These are phyloP conservation scores for Fraxinus quadrangulata DNA, from an alignment of 257 asterid species.

Conservation along the genomic window DNA sequence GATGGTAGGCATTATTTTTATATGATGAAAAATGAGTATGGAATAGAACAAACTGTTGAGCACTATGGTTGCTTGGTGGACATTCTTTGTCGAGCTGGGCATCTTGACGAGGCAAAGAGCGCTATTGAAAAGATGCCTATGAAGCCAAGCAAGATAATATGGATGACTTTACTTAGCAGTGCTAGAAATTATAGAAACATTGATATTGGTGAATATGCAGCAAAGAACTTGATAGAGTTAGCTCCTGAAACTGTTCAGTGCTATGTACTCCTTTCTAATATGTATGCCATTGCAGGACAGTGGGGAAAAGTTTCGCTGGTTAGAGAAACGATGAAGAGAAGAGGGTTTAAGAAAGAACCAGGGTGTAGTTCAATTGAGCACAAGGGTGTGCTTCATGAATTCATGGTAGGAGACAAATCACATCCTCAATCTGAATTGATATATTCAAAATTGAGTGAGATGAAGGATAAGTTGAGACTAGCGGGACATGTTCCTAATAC, in stretches of 20 bases:
- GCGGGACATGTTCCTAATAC: slow-evolving; percentile 20
- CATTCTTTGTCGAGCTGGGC: slow-evolving; percentile 22
- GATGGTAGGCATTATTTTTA: slow-evolving; percentile 18
- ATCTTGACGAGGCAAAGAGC: slow-evolving; percentile 21
- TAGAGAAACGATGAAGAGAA: slow-evolving; percentile 23
- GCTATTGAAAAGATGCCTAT: slow-evolving; percentile 11
- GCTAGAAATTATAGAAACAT: slow-evolving; percentile 12
- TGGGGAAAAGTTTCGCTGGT: slow-evolving; percentile 19
- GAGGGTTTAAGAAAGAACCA: slow-evolving; percentile 16
- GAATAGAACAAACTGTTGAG: slow-evolving; percentile 20
- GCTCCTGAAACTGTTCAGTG: slow-evolving; percentile 13
- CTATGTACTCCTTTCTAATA: slow-evolving; percentile 24
- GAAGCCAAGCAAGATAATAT: slow-evolving; percentile 4
- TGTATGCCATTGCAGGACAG: slow-evolving; percentile 17
- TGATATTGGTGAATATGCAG: slow-evolving; percentile 27
- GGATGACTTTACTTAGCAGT: slow-evolving; percentile 22
- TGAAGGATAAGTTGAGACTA: slow-evolving; percentile 12
- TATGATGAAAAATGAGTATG: slow-evolving; percentile 21
- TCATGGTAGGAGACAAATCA: slow-evolving; percentile 24
- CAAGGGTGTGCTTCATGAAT: slow-evolving; percentile 16
- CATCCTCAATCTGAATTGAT: slow-evolving; percentile 17
- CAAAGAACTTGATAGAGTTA: slow-evolving; percentile 6
- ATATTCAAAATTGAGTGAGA: slow-evolving; percentile 22
- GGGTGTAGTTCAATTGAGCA: slow-evolving; percentile 27
- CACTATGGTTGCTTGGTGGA: slow-evolving; percentile 29